These are phyloP conservation scores for Tuber melanosporum DNA, from an alignment of 495 filamentous ascomycete species.

Conservation along the genomic window DNA sequence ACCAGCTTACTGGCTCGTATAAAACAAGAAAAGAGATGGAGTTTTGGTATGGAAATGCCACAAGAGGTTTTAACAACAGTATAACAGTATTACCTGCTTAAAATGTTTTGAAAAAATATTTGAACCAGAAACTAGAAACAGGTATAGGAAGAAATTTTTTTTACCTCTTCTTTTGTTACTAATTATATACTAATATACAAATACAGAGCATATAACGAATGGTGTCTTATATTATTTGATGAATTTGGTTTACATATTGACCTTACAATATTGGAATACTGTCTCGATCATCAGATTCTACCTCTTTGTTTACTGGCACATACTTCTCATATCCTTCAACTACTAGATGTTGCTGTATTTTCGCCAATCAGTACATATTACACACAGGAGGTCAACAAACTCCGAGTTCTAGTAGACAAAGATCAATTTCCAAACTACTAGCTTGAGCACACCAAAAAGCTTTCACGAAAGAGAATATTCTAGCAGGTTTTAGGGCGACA, in stretches of 20 bases:
- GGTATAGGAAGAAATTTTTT: too few relatives aligned
- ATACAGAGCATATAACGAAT: not conserved
- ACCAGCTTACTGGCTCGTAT: not conserved
- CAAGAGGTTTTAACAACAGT: too few relatives aligned
- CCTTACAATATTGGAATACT: slow-evolving; percentile 11
- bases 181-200: not conserved
- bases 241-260: slow-evolving; percentile 9
- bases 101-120: too few relatives aligned
- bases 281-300: slow-evolving; percentile 12
- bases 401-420: not conserved
- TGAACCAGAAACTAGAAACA: too few relatives aligned
- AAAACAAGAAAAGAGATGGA: not conserved
- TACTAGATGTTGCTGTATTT: slow-evolving; percentile 10
- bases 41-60: too few relatives aligned
- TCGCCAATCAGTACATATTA: slow-evolving; percentile 10
- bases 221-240: slow-evolving; percentile 12
- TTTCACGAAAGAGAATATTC: slow-evolving; percentile 5
- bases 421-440: slow-evolving; percentile 12
- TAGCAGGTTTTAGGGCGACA: not conserved
- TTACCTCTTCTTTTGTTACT: not conserved
- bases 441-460: not conserved
- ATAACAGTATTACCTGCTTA: too few relatives aligned
- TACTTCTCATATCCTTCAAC: slow-evolving; percentile 14
- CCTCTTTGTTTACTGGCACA: slow-evolving; percentile 11
- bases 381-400: not conserved